These are phyloP conservation scores for Thalia dealbata DNA, from an alignment of 176 grass and related monocot genomes.

Conservation along the genomic window DNA sequence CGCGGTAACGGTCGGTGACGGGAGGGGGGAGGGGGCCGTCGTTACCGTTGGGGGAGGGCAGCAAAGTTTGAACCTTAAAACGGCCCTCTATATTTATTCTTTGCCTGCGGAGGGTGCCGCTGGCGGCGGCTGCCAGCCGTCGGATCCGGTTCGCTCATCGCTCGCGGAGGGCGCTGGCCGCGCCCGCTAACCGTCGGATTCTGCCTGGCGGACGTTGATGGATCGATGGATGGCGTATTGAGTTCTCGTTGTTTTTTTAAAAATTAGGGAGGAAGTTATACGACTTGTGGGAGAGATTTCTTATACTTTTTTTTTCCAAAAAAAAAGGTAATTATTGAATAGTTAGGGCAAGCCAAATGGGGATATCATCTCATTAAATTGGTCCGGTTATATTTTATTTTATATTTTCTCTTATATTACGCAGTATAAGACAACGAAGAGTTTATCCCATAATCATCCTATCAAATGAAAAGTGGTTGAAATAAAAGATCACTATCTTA, in stretches of 20 bases:
- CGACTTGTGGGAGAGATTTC: neutral
- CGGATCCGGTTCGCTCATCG: neutral
- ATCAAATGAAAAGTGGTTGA: too few species aligned
- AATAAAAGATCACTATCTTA: too few species aligned
- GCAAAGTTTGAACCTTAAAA: conserved; percentile 62
- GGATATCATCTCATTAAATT: too few species aligned
- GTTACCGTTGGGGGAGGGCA: conserved; percentile 30
- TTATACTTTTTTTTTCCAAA: neutral
- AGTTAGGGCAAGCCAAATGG: too few species aligned
- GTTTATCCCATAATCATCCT: too few species aligned
- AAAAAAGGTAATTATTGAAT: too few species aligned
- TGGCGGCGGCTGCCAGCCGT: neutral
- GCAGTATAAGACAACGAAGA: too few species aligned
- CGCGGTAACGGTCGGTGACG: conserved; percentile 22
- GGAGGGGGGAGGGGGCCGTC: neutral
- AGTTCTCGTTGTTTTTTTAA: neutral
- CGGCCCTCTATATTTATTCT: conserved; percentile 18
- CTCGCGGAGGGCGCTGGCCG: neutral
- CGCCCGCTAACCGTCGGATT: neutral
- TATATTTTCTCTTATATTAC: too few species aligned
- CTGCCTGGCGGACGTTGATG: too few species aligned
- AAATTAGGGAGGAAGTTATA: neutral
- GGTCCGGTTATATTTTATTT: too few species aligned
- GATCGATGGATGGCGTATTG: too few species aligned
- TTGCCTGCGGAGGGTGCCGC: neutral